Conservation (phyloP, 1,284 basidiomycete species). For the Apiotrichum veenhuisii region DNA sequence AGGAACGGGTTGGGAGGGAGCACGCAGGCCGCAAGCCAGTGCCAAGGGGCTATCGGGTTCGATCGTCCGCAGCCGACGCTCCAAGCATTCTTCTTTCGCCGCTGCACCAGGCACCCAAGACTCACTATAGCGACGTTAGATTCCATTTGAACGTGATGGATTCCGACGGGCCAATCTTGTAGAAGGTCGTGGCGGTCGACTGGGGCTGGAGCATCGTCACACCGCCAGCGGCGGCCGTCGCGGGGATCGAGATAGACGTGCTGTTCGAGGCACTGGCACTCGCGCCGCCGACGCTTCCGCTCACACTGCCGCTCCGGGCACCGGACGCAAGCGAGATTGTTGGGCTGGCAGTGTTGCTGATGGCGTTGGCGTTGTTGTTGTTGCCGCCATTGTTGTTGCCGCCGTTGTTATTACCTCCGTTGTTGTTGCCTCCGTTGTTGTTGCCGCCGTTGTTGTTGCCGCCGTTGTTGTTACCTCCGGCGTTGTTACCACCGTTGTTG, state of each 20-base stretch:
- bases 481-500: too few relatives aligned
- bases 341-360: neutral
- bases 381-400: neutral
- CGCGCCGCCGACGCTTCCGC: conserved; percentile 8
- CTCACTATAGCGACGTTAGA: conserved; percentile 60
- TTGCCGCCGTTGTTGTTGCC: too few relatives aligned
- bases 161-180: conserved; percentile 74
- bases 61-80: neutral
- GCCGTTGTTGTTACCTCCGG: too few relatives aligned
- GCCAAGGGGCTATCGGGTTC: neutral
- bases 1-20: too few relatives aligned
- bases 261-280: conserved; percentile 9
- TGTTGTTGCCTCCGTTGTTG: neutral
- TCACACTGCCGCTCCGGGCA: neutral
- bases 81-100: neutral
- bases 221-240: conserved; percentile 46
- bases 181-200: conserved; percentile 71
- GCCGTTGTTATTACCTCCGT: neutral
- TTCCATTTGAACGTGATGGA: conserved; percentile 90
- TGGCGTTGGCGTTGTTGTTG: conserved; percentile 5
- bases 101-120: too few relatives aligned
- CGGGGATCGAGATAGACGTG: conserved; percentile 39
- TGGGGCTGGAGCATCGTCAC: conserved; percentile 61
- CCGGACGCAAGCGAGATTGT: neutral
- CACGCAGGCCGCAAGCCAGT: too few relatives aligned